These are phyloP conservation scores for Botrytis elliptica DNA, from an alignment of 2,329 filamentous ascomycete genomes.

Conservation along the genomic window DNA sequence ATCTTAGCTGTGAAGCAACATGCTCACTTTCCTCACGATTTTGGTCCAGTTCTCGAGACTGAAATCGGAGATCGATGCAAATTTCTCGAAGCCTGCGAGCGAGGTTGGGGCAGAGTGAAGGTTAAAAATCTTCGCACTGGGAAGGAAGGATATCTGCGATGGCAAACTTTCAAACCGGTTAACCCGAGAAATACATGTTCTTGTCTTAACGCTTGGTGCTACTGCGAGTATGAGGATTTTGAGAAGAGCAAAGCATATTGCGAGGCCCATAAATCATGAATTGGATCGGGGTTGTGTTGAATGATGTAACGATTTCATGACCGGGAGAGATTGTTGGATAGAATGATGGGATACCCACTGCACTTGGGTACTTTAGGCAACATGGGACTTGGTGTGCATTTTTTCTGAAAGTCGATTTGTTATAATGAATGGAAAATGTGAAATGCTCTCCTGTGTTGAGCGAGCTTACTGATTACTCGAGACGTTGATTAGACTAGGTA, in stretches of 20 bases:
- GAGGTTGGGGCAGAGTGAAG: conserved; percentile 3
- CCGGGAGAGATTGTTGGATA: background rate
- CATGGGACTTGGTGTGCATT: background rate
- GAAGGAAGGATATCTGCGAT: conserved; percentile 9
- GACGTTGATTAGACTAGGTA: background rate
- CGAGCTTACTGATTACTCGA: background rate
- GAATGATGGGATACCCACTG: background rate
- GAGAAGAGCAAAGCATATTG: conserved; percentile 1
- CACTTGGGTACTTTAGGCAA: background rate
- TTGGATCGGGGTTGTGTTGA: background rate
- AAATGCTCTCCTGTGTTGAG: background rate
- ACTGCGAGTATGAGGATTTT: conserved; percentile 16
- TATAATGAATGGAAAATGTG: too few relatives aligned
- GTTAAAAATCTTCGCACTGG: conserved; percentile 14
- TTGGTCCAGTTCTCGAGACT: background rate
- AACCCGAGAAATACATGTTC: background rate
- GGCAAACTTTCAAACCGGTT: conserved; percentile 8
- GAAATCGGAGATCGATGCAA: conserved; percentile 1
- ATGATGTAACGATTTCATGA: background rate
- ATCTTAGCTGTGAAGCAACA: conserved; percentile 9
- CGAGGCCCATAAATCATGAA: background rate
- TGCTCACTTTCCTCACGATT: background rate
- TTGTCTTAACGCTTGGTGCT: background rate
- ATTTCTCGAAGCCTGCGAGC: background rate
- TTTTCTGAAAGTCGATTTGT: too few relatives aligned